phyloP scores from a whole-genome alignment of 306 rosid genomes.

The Glycine tomentella region DNA sequence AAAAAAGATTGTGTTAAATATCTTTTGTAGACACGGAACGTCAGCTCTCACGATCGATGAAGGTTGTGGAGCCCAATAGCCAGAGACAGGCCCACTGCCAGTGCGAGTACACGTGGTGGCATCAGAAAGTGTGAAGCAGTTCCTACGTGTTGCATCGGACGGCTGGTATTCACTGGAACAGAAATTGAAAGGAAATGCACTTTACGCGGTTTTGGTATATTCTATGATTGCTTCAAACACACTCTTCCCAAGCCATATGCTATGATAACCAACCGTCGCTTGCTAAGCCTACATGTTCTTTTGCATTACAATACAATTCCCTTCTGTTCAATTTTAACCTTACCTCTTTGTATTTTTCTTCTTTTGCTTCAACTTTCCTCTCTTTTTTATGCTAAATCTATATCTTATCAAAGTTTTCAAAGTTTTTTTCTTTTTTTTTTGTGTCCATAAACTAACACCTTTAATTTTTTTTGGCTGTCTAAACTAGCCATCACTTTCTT shows the following conservation, averaged over 20 bases:
- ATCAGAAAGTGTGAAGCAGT: background rate
- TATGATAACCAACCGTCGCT: no score
- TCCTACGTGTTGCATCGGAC: constrained; percentile 55
- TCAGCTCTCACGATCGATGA: constrained; percentile 1
- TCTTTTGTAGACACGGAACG: constrained; percentile 19
- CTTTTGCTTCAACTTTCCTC: constrained; percentile 1
- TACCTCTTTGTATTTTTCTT: background rate
- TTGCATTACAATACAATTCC: constrained; percentile 7
- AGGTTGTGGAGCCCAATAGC: constrained; percentile 43
- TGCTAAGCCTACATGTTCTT: background rate
- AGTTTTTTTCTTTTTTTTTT: background rate
- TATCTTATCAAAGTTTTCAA: constrained; percentile 4
- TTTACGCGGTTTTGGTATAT: constrained; percentile 85
- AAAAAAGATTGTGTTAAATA: background rate
- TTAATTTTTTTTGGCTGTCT: no score
- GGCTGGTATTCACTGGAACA: constrained; percentile 43
- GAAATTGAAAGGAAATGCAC: constrained; percentile 59
- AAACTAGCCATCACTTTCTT: constrained; percentile 13
- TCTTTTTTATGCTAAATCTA: constrained; percentile 18
- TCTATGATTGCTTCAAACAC: constrained; percentile 56
- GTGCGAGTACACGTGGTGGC: constrained; percentile 42
- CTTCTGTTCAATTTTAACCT: background rate
- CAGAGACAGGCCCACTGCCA: background rate
- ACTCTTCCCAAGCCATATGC: constrained; percentile 39
- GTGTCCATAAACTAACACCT: background rate